phyloP scores from a whole-genome alignment of 2,329 filamentous ascomycete species.

The Biscogniauxia marginata region DNA sequence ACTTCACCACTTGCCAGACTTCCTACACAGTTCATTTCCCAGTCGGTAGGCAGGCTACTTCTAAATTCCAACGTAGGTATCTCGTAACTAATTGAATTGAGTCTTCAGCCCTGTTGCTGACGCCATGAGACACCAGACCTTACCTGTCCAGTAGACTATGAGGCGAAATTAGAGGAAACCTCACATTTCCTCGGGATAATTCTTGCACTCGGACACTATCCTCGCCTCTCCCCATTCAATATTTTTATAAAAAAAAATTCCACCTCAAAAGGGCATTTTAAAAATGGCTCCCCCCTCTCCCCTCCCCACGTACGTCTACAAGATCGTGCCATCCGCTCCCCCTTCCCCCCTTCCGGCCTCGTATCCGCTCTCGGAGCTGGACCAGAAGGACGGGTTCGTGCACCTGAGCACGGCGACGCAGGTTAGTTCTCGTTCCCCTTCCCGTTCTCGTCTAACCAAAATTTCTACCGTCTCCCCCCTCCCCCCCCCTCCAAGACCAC shows the following conservation, averaged over 20 bases:
- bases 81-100: no score
- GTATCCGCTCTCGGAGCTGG: slow-evolving; percentile 59
- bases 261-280: background rate
- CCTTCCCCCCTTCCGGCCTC: slow-evolving; percentile 51
- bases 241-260: no score
- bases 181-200: no score
- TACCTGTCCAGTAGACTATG: no score
- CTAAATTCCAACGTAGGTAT: no score
- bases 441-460: background rate
- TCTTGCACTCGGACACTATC: no score
- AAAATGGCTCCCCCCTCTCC: slow-evolving; percentile 28
- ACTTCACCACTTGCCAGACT: no score
- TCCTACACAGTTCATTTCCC: no score
- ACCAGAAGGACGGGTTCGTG: slow-evolving; percentile 59
- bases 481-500: background rate
- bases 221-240: background rate
- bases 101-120: no score
- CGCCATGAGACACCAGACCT: no score
- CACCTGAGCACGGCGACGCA: slow-evolving; percentile 59
- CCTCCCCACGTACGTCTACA: slow-evolving; percentile 53
- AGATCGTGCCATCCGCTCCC: slow-evolving; percentile 56
- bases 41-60: no score
- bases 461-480: background rate
- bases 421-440: slow-evolving; percentile 33
- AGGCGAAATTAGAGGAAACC: no score